Evolutionary conservation across 805 yeast genomes (phyloP), one percentile per base, ranked within the genome.

Genomic region (Lachancea mirantina): DNA sequence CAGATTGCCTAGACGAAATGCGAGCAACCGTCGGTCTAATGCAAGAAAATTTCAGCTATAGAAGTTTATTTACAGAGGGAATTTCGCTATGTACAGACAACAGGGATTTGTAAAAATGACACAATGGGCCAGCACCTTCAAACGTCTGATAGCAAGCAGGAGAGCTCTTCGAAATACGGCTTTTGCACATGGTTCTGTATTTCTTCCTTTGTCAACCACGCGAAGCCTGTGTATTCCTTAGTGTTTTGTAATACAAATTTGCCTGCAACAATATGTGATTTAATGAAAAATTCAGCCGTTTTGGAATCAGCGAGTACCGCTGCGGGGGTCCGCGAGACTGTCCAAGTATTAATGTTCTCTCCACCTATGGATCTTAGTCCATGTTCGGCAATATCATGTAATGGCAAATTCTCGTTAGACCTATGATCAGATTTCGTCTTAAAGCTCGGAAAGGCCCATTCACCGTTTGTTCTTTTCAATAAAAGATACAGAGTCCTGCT

Each of bases 241-340:
- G 57, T 53, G 20, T 63, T 55, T 23, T 64, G 60, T 22, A 70
- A 59, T 32, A 61, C 60, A 57, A 88, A 88, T 40, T 65, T 64
- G 28, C 97, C 98, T 8, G 94, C 82, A 46, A 89, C 62, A 37
- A 89, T 84, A 55, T 85, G 95, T 20, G 94, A 81, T 60, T 84
- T 85, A 47, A 92, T 74, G 47, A 83, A 65, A 52, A 78, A 92
- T 47, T 83, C 89, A 8, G 43, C 53, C 2, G 48, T 16, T 6
- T 46, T 38, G 8, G 40, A 32, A 40, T 64, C 68, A 44, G 73
- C 66, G 41, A 79, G 51, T 1, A 80, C 75, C 26, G 78, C 87
- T 25, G 88, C 79, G 24, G 98, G 97, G 4, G 81, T 81, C 36
- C 74, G 75, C 15, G 97, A 85, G n/a, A 92, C 95, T 14, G 82